phyloP scores from a whole-genome alignment of 192 early-diverging fungal species.

The Coemansia sp. region DNA sequence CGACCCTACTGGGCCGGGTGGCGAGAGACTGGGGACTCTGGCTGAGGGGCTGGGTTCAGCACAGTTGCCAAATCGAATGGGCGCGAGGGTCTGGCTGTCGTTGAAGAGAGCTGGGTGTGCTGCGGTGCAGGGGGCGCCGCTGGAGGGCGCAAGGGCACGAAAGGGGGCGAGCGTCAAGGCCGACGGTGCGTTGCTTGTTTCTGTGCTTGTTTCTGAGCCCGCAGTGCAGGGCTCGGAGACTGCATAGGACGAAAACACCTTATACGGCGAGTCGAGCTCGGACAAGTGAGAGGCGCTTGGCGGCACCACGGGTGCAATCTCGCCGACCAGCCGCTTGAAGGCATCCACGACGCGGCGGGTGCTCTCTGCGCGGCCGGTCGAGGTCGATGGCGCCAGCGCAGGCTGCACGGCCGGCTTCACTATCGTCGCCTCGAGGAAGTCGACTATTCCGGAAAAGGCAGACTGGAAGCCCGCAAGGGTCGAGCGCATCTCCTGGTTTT shows the following conservation, averaged over 20 bases:
- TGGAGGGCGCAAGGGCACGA: constrained; percentile 9
- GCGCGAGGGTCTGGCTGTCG: constrained; percentile 18
- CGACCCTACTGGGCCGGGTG: constrained; percentile 7
- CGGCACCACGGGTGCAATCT: constrained; percentile 19
- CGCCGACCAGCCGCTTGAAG: constrained; percentile 25
- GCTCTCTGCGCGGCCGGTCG: not conserved
- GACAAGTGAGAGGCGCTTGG: constrained; percentile 1
- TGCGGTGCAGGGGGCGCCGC: not conserved
- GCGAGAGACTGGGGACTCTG: constrained; percentile 37
- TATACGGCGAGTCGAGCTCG: no score
- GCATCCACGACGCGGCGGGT: constrained; percentile 14
- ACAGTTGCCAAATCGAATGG: constrained; percentile 32
- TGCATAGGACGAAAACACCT: no score
- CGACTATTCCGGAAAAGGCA: constrained; percentile 39
- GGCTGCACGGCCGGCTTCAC: constrained; percentile 17
- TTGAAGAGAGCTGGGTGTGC: constrained; percentile 1
- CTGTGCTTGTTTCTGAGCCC: not conserved
- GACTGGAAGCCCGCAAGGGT: constrained; percentile 20
- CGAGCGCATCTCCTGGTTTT: constrained; percentile 41
- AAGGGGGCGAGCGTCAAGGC: constrained; percentile 6
- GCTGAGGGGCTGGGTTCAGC: constrained; percentile 17
- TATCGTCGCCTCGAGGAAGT: constrained; percentile 35
- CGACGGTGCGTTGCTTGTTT: not conserved
- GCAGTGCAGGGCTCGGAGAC: no score
- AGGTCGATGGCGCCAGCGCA: not conserved